These are phyloP conservation scores for Tolypocladium inflatum DNA, from an alignment of 2,329 filamentous ascomycete species.

Conservation along the genomic window DNA sequence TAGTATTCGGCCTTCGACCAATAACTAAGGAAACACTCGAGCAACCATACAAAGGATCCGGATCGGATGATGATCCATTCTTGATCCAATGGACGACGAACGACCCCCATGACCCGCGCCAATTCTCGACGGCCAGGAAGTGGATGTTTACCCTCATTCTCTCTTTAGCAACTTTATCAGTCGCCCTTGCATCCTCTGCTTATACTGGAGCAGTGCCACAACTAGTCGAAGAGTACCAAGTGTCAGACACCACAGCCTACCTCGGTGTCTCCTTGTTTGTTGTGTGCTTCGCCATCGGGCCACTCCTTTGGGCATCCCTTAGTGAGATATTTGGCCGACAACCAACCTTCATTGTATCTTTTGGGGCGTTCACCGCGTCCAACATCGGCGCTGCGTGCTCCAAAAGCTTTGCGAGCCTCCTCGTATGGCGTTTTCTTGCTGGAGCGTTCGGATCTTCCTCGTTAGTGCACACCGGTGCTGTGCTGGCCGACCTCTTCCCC, in stretches of 20 bases:
- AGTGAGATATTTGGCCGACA: conserved; percentile 32
- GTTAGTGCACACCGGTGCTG: too few relatives aligned
- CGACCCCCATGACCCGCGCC: neutral
- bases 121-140: neutral
- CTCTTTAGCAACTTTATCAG: neutral
- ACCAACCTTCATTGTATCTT: too few relatives aligned
- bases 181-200: neutral
- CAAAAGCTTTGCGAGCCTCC: too few relatives aligned
- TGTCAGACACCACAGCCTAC: neutral
- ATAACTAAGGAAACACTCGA: too few relatives aligned
- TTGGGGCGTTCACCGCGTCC: too few relatives aligned
- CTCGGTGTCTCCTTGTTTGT: conserved; percentile 46
- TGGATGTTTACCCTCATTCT: neutral
- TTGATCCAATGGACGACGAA: neutral
- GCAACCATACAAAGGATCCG: too few relatives aligned
- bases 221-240: neutral
- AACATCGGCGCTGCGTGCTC: too few relatives aligned
- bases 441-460: too few relatives aligned
- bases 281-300: conserved; percentile 42
- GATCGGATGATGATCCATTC: neutral
- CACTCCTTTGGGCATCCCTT: conserved; percentile 49
- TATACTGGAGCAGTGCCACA: neutral
- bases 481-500: too few relatives aligned
- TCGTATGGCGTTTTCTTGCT: too few relatives aligned
- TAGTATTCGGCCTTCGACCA: too few relatives aligned